These are phyloP conservation scores for Cryptosporidium felis DNA, from an alignment of 169 alveolate species.

Conservation along the genomic window DNA sequence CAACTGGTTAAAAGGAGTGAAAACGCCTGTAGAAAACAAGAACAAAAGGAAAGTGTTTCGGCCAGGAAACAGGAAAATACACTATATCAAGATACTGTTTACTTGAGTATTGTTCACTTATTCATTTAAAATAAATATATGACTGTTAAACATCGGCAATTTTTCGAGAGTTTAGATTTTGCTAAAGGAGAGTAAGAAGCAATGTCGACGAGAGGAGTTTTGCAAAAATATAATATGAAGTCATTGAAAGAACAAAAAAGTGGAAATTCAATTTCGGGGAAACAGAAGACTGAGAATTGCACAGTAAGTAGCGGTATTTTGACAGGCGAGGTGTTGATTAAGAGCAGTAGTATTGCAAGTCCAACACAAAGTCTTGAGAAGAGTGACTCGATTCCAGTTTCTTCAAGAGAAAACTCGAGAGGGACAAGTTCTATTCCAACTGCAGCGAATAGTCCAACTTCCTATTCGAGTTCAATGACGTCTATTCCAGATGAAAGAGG, in stretches of 20 bases:
- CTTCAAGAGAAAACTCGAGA: neutral
- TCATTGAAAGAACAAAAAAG: constrained; percentile 34
- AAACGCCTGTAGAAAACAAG: too few species aligned
- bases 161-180: too few species aligned
- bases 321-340: neutral
- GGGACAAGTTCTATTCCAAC: constrained; percentile 48
- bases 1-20: too few species aligned
- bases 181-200: too few species aligned
- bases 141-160: too few species aligned
- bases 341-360: neutral
- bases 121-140: too few species aligned
- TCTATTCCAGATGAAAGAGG: constrained; percentile 33
- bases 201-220: constrained; percentile 37
- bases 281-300: constrained; percentile 13
- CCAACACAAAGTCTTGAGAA: constrained; percentile 27
- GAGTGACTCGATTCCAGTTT: neutral
- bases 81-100: too few species aligned
- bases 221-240: constrained; percentile 52
- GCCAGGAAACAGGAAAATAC: too few species aligned
- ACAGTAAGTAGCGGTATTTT: neutral
- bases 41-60: too few species aligned
- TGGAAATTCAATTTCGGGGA: neutral
- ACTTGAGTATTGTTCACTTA: too few species aligned
- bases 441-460: constrained; percentile 69
- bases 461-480: constrained; percentile 59